These are phyloP conservation scores for Achlya hypogyna DNA, from an alignment of 352 stramenopile genomes.

Conservation along the genomic window DNA sequence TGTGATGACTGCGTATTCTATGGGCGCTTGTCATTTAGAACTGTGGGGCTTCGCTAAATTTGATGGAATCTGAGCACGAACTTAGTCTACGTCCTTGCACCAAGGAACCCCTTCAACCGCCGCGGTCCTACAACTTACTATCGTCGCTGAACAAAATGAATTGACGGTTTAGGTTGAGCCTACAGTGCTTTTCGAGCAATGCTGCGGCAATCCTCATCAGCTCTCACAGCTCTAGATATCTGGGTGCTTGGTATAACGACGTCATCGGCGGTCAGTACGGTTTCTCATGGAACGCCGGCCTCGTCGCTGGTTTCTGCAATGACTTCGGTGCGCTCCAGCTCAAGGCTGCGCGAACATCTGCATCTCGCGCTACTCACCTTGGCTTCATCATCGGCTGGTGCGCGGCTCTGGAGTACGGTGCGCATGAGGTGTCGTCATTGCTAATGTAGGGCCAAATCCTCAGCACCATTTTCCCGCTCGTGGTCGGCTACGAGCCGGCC, in stretches of 20 bases:
- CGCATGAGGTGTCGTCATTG: slow-evolving; percentile 24
- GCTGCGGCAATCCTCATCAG: too few species aligned
- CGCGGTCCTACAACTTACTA: too few species aligned
- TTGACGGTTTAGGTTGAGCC: too few species aligned
- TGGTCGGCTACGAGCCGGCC: slow-evolving; percentile 20
- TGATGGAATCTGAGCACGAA: too few species aligned
- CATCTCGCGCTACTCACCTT: not conserved
- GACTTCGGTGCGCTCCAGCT: slow-evolving; percentile 27
- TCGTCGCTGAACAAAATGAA: too few species aligned
- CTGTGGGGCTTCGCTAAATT: too few species aligned
- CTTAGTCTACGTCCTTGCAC: too few species aligned
- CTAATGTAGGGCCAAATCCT: slow-evolving; percentile 26
- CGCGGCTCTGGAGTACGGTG: slow-evolving; percentile 28
- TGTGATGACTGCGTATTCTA: too few species aligned
- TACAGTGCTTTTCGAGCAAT: too few species aligned
- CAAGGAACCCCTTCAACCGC: too few species aligned
- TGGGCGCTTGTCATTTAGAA: too few species aligned
- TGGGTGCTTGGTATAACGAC: not conserved
- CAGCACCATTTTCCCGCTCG: slow-evolving; percentile 4
- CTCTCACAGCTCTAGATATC: not conserved
- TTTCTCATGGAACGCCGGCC: slow-evolving; percentile 25
- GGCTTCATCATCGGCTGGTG: slow-evolving; percentile 28
- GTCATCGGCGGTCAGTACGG: slow-evolving; percentile 24
- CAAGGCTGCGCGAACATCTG: slow-evolving; percentile 25
- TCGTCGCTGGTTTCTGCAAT: slow-evolving; percentile 27